A percentile compares a stretch with the other conserved stretches of the same genome.
phyloP scores from a whole-genome alignment of 805 yeast genomes.

The Sporopachydermia lactativora region DNA sequence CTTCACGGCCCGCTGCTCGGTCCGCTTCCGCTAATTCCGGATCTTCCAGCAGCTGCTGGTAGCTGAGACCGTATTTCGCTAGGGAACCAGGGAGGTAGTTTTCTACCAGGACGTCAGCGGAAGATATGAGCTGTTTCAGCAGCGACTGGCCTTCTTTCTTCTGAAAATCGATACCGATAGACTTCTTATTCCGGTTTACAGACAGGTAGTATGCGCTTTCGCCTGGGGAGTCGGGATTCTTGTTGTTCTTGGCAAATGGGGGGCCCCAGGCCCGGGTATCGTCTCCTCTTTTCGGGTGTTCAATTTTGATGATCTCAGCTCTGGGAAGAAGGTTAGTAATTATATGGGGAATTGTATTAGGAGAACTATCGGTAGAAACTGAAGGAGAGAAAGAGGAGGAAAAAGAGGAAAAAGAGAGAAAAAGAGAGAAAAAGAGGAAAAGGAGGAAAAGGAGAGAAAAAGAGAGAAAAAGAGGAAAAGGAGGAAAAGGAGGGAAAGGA shows the following conservation, averaged over 20 bases:
- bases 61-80: conserved; percentile 21
- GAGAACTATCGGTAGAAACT: too few relatives aligned
- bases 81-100: conserved; percentile 26
- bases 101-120: conserved; percentile 24
- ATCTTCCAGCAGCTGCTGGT: conserved; percentile 13
- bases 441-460: too few relatives aligned
- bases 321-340: too few relatives aligned
- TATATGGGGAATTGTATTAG: too few relatives aligned
- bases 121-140: conserved; percentile 15
- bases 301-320: conserved; percentile 27
- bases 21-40: conserved; percentile 1
- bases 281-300: conserved; percentile 27
- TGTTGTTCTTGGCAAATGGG: conserved; percentile 20
- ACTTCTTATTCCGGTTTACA: conserved; percentile 24
- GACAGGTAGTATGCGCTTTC: conserved; percentile 26
- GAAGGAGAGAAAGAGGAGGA: too few relatives aligned
- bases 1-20: conserved; percentile 11
- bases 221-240: conserved; percentile 11
- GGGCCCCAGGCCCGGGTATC: conserved; percentile 32
- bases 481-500: too few relatives aligned
- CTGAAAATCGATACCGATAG: conserved; percentile 23
- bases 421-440: too few relatives aligned
- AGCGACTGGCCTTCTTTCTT: conserved; percentile 19
- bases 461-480: too few relatives aligned
- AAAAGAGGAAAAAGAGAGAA: too few relatives aligned